Evolutionary conservation across 2,329 filamentous ascomycete species (phyloP), one percentile per base, ranked within the genome.

Genomic region (Ophiostoma pallidulum): DNA sequence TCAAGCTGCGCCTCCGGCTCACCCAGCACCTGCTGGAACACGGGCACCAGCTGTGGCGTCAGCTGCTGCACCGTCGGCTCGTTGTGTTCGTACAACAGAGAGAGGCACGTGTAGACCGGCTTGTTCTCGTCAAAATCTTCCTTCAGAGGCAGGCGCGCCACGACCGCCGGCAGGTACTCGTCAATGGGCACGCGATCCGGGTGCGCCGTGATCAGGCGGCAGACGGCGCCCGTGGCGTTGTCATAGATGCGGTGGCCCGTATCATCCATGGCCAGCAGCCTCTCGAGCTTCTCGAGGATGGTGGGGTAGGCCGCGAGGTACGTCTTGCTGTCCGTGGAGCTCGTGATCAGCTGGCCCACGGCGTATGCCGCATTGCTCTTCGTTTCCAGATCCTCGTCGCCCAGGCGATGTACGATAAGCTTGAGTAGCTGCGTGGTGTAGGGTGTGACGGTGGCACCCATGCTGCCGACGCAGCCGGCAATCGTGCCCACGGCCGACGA

Each of bases 101-200:
- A 83, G 59, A 98, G 83, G 78, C 90, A 94, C 64, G 84, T 78
- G 69, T 84, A 98, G 51, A 97, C 82, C 8, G 92, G 89, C 59
- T 87, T 86, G 68, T 98, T 97, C 77, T 97, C 92, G 67, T 96
- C 89, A 59, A 79, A 97, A 65, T 97, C 92, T 62, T 95, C 90
- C 65, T 86, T 86, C 53, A 97, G 74, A 9, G 92, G 92, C 32
- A 97, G 77, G 24, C 90, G 76, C 52, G 78, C 77, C 48, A 94
- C 77, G 24, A 97, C 69, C 1, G 80, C 80, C 22, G 91, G 90
- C 2, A 98, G 77, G 18, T 94, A 86, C 51, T 95, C 82, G 33
- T 75, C 69, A 45, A 94, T 75, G 16, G 91, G 89, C 9, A 94
- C 82, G 56, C 78, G 78, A 57, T 91, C 81, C n/a, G 86, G 83